Percentiles rank a stretch among this genome's conserved stretches.
These are phyloP conservation scores for Rhododendron mucronatum DNA, from an alignment of 148 eudicot species.

Conservation along the genomic window DNA sequence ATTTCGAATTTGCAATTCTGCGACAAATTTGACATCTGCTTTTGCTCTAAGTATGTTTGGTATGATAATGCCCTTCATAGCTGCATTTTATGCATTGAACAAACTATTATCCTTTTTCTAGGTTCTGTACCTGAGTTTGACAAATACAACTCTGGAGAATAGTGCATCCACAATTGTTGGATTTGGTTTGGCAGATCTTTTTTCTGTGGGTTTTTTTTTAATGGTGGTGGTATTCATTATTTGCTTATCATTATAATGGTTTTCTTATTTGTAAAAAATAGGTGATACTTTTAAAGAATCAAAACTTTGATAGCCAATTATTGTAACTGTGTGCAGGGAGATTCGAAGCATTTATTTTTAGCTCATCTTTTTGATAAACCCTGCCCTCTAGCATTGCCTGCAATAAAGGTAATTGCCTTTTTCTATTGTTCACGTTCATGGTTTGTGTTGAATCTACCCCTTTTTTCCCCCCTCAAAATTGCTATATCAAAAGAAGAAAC, in stretches of 20 bases:
- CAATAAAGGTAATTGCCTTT: slow-evolving; percentile 52
- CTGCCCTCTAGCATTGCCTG: slow-evolving; percentile 80
- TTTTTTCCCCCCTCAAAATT: not conserved
- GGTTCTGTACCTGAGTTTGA: not conserved
- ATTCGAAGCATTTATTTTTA: slow-evolving; percentile 66
- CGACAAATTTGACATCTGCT: not conserved
- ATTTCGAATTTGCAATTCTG: not conserved
- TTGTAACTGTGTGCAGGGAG: slow-evolving; percentile 39
- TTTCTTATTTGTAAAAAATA: not conserved
- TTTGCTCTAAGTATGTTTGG: not conserved
- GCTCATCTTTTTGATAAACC: slow-evolving; percentile 98
- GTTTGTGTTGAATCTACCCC: not conserved
- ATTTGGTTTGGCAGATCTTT: not conserved
- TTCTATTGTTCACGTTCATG: not conserved
- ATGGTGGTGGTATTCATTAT: not conserved
- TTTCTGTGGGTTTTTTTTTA: not conserved
- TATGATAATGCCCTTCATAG: not conserved
- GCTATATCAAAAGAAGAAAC: not conserved
- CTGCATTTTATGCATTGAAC: not conserved
- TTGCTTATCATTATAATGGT: not conserved
- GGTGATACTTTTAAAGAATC: not conserved
- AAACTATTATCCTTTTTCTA: slow-evolving; percentile 1
- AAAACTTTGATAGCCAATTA: not conserved
- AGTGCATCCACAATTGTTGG: not conserved
- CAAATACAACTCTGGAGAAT: not conserved